Conservation (phyloP, 495 filamentous ascomycete genomes). For the Trichoderma orchidacearum region DNA sequence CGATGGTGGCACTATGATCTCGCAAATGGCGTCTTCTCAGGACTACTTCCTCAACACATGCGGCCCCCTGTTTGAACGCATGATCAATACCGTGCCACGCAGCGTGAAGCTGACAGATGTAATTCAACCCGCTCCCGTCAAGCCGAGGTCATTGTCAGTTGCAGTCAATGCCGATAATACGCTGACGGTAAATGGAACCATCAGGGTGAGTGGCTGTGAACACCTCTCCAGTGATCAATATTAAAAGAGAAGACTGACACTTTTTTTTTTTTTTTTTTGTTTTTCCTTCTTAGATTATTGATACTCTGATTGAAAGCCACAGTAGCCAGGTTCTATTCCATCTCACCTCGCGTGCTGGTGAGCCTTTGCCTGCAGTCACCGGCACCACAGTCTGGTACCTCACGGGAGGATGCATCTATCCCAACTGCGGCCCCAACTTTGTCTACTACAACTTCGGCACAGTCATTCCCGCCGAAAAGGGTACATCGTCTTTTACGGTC, state of each 20-base stretch:
- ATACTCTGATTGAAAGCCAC: not conserved
- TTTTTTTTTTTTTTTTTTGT: too few relatives aligned
- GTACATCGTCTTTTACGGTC: slow-evolving; percentile 5
- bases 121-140: not conserved
- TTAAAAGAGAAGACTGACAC: not conserved
- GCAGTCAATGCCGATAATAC: not conserved
- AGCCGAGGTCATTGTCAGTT: not conserved
- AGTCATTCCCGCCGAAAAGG: not conserved
- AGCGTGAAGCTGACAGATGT: slow-evolving; percentile 3
- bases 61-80: slow-evolving; percentile 2
- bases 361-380: not conserved
- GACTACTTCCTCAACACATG: slow-evolving; percentile 1
- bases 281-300: too few relatives aligned
- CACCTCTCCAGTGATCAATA: not conserved
- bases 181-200: not conserved
- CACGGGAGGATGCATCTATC: not conserved
- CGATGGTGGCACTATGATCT: slow-evolving; percentile 24
- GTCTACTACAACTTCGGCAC: slow-evolving; percentile 2
- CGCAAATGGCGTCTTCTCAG: slow-evolving; percentile 10
- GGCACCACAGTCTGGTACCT: not conserved
- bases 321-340: not conserved
- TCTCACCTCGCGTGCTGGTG: not conserved
- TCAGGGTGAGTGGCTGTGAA: slow-evolving; percentile 4
- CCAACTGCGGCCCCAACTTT: slow-evolving; percentile 2
- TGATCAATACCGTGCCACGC: slow-evolving; percentile 6